Conservation (phyloP, 2,329 filamentous ascomycete genomes). For the Botryosphaeria dothidea region DNA sequence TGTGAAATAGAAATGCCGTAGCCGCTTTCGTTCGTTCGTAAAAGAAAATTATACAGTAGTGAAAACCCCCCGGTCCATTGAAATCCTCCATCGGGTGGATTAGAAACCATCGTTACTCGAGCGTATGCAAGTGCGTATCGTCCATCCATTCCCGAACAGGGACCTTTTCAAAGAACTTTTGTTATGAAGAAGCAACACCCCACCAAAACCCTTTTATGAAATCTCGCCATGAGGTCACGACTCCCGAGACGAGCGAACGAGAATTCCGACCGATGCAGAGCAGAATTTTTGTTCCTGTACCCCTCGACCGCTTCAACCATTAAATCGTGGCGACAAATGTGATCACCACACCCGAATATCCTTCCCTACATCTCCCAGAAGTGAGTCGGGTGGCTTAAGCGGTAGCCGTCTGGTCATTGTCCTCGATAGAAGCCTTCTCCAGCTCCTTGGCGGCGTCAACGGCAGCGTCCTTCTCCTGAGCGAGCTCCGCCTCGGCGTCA, state of each 20-base stretch:
- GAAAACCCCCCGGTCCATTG: background rate
- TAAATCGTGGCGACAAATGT: background rate
- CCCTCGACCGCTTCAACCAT: background rate
- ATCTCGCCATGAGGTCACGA: background rate
- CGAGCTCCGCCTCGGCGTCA: conserved; percentile 55
- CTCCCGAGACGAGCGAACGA: background rate
- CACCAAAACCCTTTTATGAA: conserved; percentile 2
- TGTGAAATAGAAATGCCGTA: background rate
- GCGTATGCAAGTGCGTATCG: conserved; percentile 1
- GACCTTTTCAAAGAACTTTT: conserved; percentile 5
- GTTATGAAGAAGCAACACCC: background rate
- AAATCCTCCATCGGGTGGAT: background rate
- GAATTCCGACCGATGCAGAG: background rate
- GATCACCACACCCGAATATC: background rate
- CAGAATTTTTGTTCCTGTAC: background rate
- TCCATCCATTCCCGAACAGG: background rate
- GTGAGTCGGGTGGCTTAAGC: background rate
- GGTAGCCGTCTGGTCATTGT: conserved; percentile 32
- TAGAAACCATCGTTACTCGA: conserved; percentile 1
- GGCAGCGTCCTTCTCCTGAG: conserved; percentile 60
- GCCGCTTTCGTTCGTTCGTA: conserved; percentile 14
- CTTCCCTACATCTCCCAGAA: background rate
- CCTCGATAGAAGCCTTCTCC: conserved; percentile 62
- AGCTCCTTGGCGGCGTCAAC: conserved; percentile 62
- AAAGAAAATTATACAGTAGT: conserved; percentile 6